phyloP scores from a whole-genome alignment of 768 basidiomycete genomes.

The Antrodiella citrinella region DNA sequence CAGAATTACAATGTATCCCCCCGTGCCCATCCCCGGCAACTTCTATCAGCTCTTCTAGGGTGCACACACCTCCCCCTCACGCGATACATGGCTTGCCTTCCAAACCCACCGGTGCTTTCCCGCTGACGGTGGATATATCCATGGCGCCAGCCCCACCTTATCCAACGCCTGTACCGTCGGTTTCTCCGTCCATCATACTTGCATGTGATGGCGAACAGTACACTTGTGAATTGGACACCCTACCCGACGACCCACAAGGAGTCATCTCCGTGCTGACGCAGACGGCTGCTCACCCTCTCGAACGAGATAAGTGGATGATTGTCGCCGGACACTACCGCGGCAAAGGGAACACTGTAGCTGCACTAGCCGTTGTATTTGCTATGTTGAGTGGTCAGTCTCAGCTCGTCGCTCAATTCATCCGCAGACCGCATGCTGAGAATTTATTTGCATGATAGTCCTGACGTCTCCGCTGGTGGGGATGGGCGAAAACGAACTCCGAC shows the following conservation, averaged over 20 bases:
- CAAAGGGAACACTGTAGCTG: conserved; percentile 35
- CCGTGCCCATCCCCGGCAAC: not conserved
- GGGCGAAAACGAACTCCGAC: conserved; percentile 31
- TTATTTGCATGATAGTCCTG: conserved; percentile 31
- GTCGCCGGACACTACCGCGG: conserved; percentile 47
- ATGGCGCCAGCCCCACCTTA: not conserved
- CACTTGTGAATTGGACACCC: conserved; percentile 32
- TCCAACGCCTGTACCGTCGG: conserved; percentile 9
- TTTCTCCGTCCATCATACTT: conserved; percentile 17
- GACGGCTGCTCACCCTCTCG: conserved; percentile 26
- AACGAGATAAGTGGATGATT: conserved; percentile 48
- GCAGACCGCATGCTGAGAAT: not conserved
- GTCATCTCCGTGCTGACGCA: conserved; percentile 40
- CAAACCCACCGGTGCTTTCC: not conserved
- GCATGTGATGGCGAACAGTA: conserved; percentile 7
- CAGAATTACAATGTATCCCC: not conserved
- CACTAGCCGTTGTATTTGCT: conserved; percentile 33
- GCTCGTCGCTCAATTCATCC: not conserved
- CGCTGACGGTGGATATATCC: not conserved
- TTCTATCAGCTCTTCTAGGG: not conserved
- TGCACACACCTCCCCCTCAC: not conserved
- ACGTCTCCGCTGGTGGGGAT: conserved; percentile 25
- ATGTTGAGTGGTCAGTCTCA: conserved; percentile 43
- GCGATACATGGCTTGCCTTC: not conserved
- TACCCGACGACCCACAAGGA: conserved; percentile 35